Evolutionary conservation across 2,329 filamentous ascomycete species (phyloP), one percentile per base, ranked within the genome.

Genomic region (Bisporella sp.): DNA sequence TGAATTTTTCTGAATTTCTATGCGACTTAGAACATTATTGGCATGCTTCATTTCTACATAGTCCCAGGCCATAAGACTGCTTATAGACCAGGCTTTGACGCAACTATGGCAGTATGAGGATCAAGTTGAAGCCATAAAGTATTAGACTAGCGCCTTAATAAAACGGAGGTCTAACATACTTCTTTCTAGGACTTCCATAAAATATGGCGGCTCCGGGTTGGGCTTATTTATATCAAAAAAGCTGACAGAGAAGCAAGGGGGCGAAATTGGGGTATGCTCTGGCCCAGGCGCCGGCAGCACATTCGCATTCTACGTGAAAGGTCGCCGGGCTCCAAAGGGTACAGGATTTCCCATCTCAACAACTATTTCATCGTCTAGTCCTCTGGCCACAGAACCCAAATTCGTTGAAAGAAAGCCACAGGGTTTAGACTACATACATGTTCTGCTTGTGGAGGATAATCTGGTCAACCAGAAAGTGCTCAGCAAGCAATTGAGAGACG

Each of bases 161-260:
- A 21, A 21, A 21, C 21, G 2, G 21, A 21, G 21, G 21, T 21
- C 21, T 21, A 21, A 21, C 21, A 21, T 21, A 21, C 21, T 21
- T 21, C 21, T 21, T 21, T 21, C 3, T 21, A 79, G 81, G 46
- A 90, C 86, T 0, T 86, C 89, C 57, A 81, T 89, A 12, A 81
- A 88, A 58, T 90, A 92, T 57, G 88, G 87, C 28, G 88, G 88
- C 0, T 87, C 83, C 0, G 88, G 88, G 0, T 74, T 93, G 1
- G 88, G 88, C 0, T 72, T 92, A 0, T 92, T 90, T 65, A 91
- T 92, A 56, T 87, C 83, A 37, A 77, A 86, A 29, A 80, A 87
- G 49, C 73, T 93, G n/a, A 88, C 86, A 0, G 87, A 92, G 63
- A 71, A 92, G 8, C 87, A 91, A 64, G 86, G 87, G 21, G 88